Percentiles rank a stretch among this genome's conserved stretches.
Evolutionary conservation across 2,329 filamentous ascomycete species (phyloP).

Genomic region (Exophiala bonariae): DNA sequence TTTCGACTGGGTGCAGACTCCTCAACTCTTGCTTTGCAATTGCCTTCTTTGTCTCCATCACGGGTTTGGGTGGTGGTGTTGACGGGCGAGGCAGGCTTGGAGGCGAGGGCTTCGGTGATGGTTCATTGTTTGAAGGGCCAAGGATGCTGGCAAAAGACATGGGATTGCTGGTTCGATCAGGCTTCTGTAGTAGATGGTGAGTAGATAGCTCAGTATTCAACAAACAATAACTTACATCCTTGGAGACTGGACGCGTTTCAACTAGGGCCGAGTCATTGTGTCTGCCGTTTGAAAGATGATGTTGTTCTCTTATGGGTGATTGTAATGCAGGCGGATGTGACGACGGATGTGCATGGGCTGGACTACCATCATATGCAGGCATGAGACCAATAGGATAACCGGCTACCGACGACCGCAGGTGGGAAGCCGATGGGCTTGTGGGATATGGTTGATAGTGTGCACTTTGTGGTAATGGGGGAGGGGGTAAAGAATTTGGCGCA

Average conservation of each 20-base stretch:
- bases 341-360: constrained; percentile 43
- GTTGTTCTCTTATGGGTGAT: constrained; percentile 43
- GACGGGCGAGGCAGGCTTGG: constrained; percentile 26
- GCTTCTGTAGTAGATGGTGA: constrained; percentile 53
- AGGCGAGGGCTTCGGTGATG: constrained; percentile 27
- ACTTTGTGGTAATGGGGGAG: constrained; percentile 16
- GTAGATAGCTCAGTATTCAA: constrained; percentile 13
- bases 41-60: constrained; percentile 12
- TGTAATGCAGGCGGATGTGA: constrained; percentile 38
- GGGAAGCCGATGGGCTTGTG: constrained; percentile 22
- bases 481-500: constrained; percentile 24
- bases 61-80: constrained; percentile 28
- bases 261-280: constrained; percentile 34
- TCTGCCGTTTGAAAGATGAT: constrained; percentile 37
- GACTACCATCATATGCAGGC: constrained; percentile 39
- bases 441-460: constrained; percentile 22
- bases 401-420: constrained; percentile 25
- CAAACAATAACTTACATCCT: constrained; percentile 34
- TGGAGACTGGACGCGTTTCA: constrained; percentile 39
- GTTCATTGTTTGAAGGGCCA: constrained; percentile 28
- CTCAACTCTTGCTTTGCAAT: constrained; percentile 3
- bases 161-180: constrained; percentile 74
- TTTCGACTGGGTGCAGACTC: constrained; percentile 29
- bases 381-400: constrained; percentile 28
- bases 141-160: constrained; percentile 98